Percentiles rank a stretch among this genome's conserved stretches.
These are phyloP conservation scores for Elsinoe batatas DNA, from an alignment of 2,329 filamentous ascomycete species.

Conservation along the genomic window DNA sequence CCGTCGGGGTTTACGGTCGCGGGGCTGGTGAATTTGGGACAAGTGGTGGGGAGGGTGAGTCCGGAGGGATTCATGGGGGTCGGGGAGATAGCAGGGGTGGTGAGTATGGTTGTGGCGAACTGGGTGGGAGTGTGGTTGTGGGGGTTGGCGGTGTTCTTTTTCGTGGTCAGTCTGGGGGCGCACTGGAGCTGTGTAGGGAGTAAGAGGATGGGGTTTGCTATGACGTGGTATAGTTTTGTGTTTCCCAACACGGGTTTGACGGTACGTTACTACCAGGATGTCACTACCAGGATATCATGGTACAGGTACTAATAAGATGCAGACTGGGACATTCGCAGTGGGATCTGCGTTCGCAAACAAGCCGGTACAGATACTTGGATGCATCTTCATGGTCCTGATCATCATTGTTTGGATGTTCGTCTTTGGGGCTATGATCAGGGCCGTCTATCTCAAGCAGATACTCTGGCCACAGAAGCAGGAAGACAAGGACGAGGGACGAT, in stretches of 20 bases:
- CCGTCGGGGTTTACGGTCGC: slow-evolving; percentile 61
- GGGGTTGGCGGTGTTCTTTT: slow-evolving; percentile 77
- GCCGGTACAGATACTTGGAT: slow-evolving; percentile 57
- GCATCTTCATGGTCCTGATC: slow-evolving; percentile 55
- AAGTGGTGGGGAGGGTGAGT: slow-evolving; percentile 39
- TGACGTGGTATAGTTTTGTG: slow-evolving; percentile 79
- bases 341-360: slow-evolving; percentile 40
- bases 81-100: slow-evolving; percentile 43
- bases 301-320: background rate
- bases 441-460: slow-evolving; percentile 57
- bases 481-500: slow-evolving; percentile 53
- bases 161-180: slow-evolving; percentile 67
- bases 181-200: slow-evolving; percentile 57
- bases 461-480: slow-evolving; percentile 66
- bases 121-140: slow-evolving; percentile 70
- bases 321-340: slow-evolving; percentile 61
- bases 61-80: slow-evolving; percentile 46
- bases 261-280: slow-evolving; percentile 13
- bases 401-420: slow-evolving; percentile 60
- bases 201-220: slow-evolving; percentile 61
- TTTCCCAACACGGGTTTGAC: slow-evolving; percentile 60
- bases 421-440: slow-evolving; percentile 58
- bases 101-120: slow-evolving; percentile 47
- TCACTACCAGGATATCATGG: too few relatives aligned
- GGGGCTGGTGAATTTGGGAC: slow-evolving; percentile 50